Conservation (phyloP, 2,329 filamentous ascomycete genomes). For the Claviceps digitariae region DNA sequence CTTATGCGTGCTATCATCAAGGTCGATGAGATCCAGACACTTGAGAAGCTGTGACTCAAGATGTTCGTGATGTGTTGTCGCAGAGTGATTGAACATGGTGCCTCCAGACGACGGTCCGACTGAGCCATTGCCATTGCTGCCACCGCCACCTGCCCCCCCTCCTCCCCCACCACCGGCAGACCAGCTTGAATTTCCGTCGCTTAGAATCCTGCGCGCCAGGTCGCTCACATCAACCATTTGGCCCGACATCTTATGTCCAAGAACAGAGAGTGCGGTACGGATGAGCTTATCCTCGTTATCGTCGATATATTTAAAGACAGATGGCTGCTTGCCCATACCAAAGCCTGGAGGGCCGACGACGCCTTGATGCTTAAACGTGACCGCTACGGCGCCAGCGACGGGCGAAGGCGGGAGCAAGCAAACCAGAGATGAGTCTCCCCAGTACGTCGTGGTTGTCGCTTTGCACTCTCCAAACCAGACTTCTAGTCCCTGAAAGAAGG, state of each 20-base stretch:
- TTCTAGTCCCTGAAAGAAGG: constrained; percentile 63
- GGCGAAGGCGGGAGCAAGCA: constrained; percentile 62
- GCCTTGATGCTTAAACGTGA: constrained; percentile 50
- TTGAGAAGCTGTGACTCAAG: constrained; percentile 57
- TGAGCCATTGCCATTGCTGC: constrained; percentile 13
- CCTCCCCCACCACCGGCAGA: constrained; percentile 19
- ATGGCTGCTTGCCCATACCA: constrained; percentile 26
- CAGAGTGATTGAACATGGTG: constrained; percentile 28
- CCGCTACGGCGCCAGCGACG: constrained; percentile 53
- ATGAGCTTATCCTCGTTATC: constrained; percentile 57
- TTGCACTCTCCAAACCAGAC: constrained; percentile 65
- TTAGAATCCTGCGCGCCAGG: constrained; percentile 47
- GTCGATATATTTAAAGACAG: constrained; percentile 60
- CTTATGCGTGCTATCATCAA: constrained; percentile 57
- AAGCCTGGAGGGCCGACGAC: constrained; percentile 23
- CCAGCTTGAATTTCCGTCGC: constrained; percentile 33
- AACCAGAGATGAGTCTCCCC: constrained; percentile 67
- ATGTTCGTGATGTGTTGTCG: constrained; percentile 27
- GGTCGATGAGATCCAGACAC: constrained; percentile 65
- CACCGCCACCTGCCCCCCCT: constrained; percentile 4
- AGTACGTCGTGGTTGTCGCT: constrained; percentile 62
- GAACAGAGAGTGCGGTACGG: constrained; percentile 50
- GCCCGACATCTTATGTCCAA: constrained; percentile 51
- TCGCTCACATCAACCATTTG: constrained; percentile 47
- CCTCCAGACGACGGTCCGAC: constrained; percentile 28